Base-by-base conservation (phyloP, 352 stramenopile species). In the Aphanomyces euteiches region DNA sequence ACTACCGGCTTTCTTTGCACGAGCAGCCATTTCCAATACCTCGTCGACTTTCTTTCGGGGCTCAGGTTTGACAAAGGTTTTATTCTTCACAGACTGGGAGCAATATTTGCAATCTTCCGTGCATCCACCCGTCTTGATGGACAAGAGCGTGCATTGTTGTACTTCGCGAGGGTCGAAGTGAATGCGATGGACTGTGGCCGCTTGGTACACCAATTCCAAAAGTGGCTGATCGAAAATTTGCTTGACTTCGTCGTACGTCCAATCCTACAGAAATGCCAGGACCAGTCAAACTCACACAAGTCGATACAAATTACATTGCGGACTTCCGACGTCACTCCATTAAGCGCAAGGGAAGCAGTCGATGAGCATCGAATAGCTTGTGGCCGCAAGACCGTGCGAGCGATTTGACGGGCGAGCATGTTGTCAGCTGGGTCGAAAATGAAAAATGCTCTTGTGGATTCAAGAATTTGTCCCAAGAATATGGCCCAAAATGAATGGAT, bases 31-130 rank as follows among this genome's bases (percentile, higher is more conserved):
- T 74, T 97, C 92, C 48, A 99, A 77, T 40, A 99, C 96, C 74
- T 99, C 96, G 60, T 98, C 83, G 21, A 99, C 87, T 80, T 98
- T 98, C 82, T 98, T 98, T 40, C 91, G 98, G 12, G 94, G 95
- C 47, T 97, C 98, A 0, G 96, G 96, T 83, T 99, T 99, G 75
- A 99, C 96, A 77, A 98, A 98, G n/a, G 96, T 99, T 81, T 98
- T 98, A 82, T 99, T 90, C 50, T 87, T 87, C 66, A 92, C 92
- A 45, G 89, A 98, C 79, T 98, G 96, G 34, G 91, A 98, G 87
- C 96, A 99, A 82, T 99, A 99, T 60, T 90, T 92, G 84, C 88
- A 96, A 88, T 88, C 94, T 74, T 97, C 91, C 2, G 90, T 96
- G 77, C 91, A 97, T 39, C 91, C 96, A 41, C 96, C 96, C 3